Conservation (phyloP, 805 yeast genomes). For the Candida nemodendra region DNA sequence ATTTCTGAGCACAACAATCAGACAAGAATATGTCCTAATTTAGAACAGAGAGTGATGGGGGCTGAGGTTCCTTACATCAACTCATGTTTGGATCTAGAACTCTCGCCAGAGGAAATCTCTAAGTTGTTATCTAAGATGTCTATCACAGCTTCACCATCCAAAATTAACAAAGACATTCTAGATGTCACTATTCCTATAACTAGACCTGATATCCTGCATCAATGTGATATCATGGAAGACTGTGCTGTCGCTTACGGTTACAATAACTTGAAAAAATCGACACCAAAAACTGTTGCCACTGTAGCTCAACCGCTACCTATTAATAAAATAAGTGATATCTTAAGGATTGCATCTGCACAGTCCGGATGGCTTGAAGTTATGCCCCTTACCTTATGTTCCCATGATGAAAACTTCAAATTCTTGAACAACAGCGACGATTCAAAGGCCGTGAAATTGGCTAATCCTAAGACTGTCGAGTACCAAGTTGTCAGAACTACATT, state of each 20-base stretch:
- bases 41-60: slow-evolving; percentile 62
- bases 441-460: slow-evolving; percentile 85
- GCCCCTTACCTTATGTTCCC: slow-evolving; percentile 94
- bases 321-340: slow-evolving; percentile 86
- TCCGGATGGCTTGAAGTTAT: slow-evolving; percentile 95
- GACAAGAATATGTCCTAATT: slow-evolving; percentile 72
- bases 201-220: slow-evolving; percentile 93
- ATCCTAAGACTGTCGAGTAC: slow-evolving; percentile 95
- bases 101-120: slow-evolving; percentile 65
- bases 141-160: slow-evolving; percentile 57
- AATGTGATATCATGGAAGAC: slow-evolving; percentile 98
- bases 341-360: slow-evolving; percentile 88
- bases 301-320: slow-evolving; percentile 88
- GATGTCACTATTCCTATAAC: slow-evolving; percentile 85
- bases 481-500: slow-evolving; percentile 96
- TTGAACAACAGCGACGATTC: slow-evolving; percentile 68
- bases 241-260: slow-evolving; percentile 96
- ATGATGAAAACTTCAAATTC: slow-evolving; percentile 92
- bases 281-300: slow-evolving; percentile 73
- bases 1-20: slow-evolving; percentile 78
- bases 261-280: slow-evolving; percentile 78
- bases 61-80: slow-evolving; percentile 86
- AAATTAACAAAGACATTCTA: slow-evolving; percentile 46
- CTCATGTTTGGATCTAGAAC: slow-evolving; percentile 84
- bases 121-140: slow-evolving; percentile 78